Base-by-base conservation (phyloP, 2,329 filamentous ascomycete genomes). In the Claviceps citrina region DNA sequence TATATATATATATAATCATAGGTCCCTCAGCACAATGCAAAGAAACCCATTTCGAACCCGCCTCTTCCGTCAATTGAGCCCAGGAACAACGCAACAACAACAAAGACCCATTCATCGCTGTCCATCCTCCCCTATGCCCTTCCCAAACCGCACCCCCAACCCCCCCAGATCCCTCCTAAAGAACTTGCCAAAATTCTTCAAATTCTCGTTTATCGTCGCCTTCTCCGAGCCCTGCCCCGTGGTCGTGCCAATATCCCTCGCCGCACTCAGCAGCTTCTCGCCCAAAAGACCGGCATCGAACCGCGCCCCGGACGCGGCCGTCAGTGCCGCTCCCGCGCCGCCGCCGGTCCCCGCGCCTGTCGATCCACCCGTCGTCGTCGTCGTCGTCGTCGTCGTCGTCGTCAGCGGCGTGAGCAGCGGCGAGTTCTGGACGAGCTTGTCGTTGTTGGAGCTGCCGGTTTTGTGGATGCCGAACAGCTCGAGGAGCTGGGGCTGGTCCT, bases 111-210 rank as follows among this genome's bases (percentile, higher is more conserved):
- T 8, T 42, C 36, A 54, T 30, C 51, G 46, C 37, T 51, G 44
- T 15, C 45, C 48, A 25, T 52, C 46, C 40, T 51, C 49, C 10
- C 61, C 61, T 41, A 73, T 70, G 38, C 72, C 60, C 60, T 73
- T 78, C 35, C 81, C 82, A 57, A 87, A 87, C 47, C 81, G 65
- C 9, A 73, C 75, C 2, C 82, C 80, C 47, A 89, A 71, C 2
- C 78, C 76, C 24, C 83, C 82, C 46, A 89, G 78, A 64, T 95
- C 89, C 46, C 89, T 69, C 46, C 81, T 78, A 66, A 96, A 96
- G 63, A 96, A 95, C 62, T 93, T 95, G 19, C 89, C 89, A 61
- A 98, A 84, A 57, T 85, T 94, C 64, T 85, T 87, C 60, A 96
- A 58, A 60, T 95, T 95, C 61, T 93, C 87, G 56, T 95, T 93